These are phyloP conservation scores for Metschnikowia drakensbergensis DNA, from an alignment of 805 yeast genomes.

Conservation along the genomic window DNA sequence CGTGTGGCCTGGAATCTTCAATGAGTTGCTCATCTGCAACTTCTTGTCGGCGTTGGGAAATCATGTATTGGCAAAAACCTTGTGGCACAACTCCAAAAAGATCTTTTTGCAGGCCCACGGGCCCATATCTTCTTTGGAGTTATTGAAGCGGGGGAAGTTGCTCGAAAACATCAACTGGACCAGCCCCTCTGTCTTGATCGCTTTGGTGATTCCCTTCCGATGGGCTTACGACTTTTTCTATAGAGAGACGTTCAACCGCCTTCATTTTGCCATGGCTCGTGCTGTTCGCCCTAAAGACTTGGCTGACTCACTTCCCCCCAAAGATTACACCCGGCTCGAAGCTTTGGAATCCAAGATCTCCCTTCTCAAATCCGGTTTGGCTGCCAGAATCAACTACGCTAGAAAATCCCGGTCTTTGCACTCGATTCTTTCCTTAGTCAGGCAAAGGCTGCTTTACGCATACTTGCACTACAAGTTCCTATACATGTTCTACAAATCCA, in stretches of 20 bases:
- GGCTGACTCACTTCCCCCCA: slow-evolving; percentile 23
- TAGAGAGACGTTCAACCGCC: slow-evolving; percentile 30
- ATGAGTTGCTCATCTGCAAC: slow-evolving; percentile 35
- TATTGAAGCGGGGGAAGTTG: neutral
- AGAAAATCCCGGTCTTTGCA: neutral
- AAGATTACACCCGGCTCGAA: slow-evolving; percentile 17
- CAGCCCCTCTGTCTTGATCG: slow-evolving; percentile 31
- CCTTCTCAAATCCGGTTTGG: slow-evolving; percentile 8
- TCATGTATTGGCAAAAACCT: slow-evolving; percentile 25
- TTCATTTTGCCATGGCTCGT: slow-evolving; percentile 29
- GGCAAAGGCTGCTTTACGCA: slow-evolving; percentile 5
- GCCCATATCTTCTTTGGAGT: neutral
- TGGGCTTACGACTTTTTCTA: slow-evolving; percentile 36
- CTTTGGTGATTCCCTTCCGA: slow-evolving; percentile 32
- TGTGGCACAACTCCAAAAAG: slow-evolving; percentile 13
- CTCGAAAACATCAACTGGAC: slow-evolving; percentile 27
- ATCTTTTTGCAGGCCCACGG: neutral
- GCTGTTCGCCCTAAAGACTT: slow-evolving; percentile 30
- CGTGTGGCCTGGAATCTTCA: slow-evolving; percentile 21
- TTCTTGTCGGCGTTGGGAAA: slow-evolving; percentile 37
- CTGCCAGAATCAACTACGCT: slow-evolving; percentile 2
- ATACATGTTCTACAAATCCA: slow-evolving; percentile 21
- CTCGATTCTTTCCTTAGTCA: slow-evolving; percentile 1
- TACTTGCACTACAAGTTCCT: slow-evolving; percentile 10
- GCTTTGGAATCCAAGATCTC: slow-evolving; percentile 11